A percentile compares a stretch with the other conserved stretches of the same genome.
Evolutionary conservation across 805 yeast genomes (phyloP).

Genomic region (Candida montana): DNA sequence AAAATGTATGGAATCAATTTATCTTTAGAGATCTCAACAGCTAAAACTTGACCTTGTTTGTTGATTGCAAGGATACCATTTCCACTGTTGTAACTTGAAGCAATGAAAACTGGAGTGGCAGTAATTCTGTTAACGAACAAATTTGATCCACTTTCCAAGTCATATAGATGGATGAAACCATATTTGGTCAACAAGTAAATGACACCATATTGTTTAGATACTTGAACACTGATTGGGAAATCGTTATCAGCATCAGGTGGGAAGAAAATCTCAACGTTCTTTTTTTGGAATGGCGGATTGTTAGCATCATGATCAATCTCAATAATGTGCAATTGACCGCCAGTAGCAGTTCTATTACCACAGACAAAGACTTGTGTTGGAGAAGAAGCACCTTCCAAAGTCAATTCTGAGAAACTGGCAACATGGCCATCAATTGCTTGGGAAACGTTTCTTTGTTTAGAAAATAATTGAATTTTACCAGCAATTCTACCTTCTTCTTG

Average conservation of each 20-base stretch:
- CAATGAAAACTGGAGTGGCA: slow-evolving; percentile 91
- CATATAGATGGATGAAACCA: slow-evolving; percentile 95
- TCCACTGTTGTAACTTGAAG: slow-evolving; percentile 61
- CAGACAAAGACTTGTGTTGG: slow-evolving; percentile 83
- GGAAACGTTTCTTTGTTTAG: slow-evolving; percentile 83
- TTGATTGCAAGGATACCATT: slow-evolving; percentile 91
- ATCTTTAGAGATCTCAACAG: slow-evolving; percentile 82
- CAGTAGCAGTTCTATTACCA: slow-evolving; percentile 78
- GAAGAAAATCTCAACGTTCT: slow-evolving; percentile 87
- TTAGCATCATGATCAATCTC: slow-evolving; percentile 93
- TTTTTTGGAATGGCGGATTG: slow-evolving; percentile 83
- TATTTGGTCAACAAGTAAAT: slow-evolving; percentile 87
- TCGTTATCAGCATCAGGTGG: slow-evolving; percentile 96
- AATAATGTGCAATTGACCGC: slow-evolving; percentile 80
- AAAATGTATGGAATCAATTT: slow-evolving; percentile 86
- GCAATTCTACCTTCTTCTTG: slow-evolving; percentile 92
- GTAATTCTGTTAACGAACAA: slow-evolving; percentile 95
- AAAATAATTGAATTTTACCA: slow-evolving; percentile 91
- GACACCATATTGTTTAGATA: slow-evolving; percentile 81
- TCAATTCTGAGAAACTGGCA: slow-evolving; percentile 75
- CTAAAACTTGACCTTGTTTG: slow-evolving; percentile 90
- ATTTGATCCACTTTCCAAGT: slow-evolving; percentile 86
- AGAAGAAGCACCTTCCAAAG: slow-evolving; percentile 64
- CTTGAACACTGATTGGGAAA: slow-evolving; percentile 90
- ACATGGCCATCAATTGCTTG: slow-evolving; percentile 99